Evolutionary conservation across 805 yeast genomes (phyloP), one percentile per base, ranked within the genome.

Genomic region (Blastobotrys mokoenaii): DNA sequence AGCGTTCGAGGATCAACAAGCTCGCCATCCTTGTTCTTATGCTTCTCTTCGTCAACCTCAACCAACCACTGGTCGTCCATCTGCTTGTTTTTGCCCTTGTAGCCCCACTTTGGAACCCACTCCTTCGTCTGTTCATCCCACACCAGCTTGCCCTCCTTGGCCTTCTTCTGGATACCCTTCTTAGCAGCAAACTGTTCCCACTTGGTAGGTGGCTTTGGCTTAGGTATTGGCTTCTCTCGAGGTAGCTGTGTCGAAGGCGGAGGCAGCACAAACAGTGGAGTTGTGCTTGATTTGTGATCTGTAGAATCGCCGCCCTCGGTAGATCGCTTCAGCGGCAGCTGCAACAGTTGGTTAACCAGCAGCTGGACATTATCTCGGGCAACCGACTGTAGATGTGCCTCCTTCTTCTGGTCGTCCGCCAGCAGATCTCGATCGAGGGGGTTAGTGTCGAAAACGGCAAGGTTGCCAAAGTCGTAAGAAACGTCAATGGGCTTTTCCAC

Each of bases 81-180:
- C 45, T 79, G 77, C 69, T 93, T 90, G 67, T 93, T 93, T 67
- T 79, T 79, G 60, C 97, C 97, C 53, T 84, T 82, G 71, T 83
- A 90, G 49, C 99, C 99, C 98, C 98, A 93, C 67, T 88, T 90
- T 57, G 95, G 90, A 50, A 83, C 96, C 98, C 98, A 93, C 67
- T 88, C 89, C 43, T 90, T 89, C 27, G 77, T 68, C 29, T 76
- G 93, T 65, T 93, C 97, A 65, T 93, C 96, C 57, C 70, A 93
- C 1, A 85, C 87, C 76, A 82, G 71, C 68, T 86, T 93, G 40
- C 95, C 96, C 25, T 84, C 81, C 64, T 82, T 88, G 49, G 84
- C 85, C 73, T 85, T 89, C 68, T 94, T 76, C 67, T 83, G 73
- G 63, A 93, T 93, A 59, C 97, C 97, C 70, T 93, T 93, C 74